Evolutionary conservation across 441 rosid genomes (phyloP).

Genomic region (Adansonia grandidieri): DNA sequence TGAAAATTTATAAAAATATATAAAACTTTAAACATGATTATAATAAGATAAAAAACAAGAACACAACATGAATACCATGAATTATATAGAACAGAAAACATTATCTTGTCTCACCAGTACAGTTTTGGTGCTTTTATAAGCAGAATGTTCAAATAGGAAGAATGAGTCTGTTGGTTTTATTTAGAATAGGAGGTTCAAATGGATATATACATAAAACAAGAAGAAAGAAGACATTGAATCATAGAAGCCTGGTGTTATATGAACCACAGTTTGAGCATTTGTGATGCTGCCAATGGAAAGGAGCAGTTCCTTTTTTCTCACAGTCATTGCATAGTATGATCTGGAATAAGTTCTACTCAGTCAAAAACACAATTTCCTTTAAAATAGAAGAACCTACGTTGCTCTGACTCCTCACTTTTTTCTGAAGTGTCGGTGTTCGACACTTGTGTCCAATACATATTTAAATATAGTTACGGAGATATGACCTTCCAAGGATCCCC

Average conservation of each 20-base stretch:
- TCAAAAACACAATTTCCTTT: neutral
- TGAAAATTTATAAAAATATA: too few species aligned
- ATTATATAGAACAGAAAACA: too few species aligned
- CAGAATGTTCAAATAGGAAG: neutral
- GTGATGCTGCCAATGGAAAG: conserved; percentile 83
- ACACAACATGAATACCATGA: too few species aligned
- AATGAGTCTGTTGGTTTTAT: neutral
- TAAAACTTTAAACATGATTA: too few species aligned
- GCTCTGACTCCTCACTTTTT: too few species aligned
- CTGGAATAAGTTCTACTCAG: conserved; percentile 39
- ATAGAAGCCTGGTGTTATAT: conserved; percentile 71
- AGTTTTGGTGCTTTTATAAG: neutral
- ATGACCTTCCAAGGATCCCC: too few species aligned
- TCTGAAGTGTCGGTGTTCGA: too few species aligned
- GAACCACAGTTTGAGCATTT: conserved; percentile 78
- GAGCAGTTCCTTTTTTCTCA: conserved; percentile 69
- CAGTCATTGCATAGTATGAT: conserved; percentile 82
- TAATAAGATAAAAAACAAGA: too few species aligned
- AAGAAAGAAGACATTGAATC: conserved; percentile 21
- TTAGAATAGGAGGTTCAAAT: neutral
- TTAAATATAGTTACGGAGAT: too few species aligned
- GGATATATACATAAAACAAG: neutral
- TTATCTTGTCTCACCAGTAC: too few species aligned
- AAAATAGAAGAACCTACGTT: too few species aligned
- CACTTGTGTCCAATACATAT: too few species aligned